Evolutionary conservation across 352 stramenopile genomes (phyloP).

Genomic region (Pythium myriotylum): DNA sequence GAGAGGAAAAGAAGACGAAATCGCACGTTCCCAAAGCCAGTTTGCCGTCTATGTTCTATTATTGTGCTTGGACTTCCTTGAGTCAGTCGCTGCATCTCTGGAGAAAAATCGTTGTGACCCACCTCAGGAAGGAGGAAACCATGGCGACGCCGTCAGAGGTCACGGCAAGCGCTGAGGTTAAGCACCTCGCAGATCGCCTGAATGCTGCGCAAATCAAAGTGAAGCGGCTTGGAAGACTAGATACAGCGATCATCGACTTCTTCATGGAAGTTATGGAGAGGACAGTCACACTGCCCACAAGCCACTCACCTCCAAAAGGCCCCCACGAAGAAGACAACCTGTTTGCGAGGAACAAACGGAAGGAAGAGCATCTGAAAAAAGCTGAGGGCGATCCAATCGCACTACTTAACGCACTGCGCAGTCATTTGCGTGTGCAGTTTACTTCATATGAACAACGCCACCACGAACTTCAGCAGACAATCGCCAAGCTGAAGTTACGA

Average conservation of each 20-base stretch:
- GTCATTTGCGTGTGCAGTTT: constrained; percentile 69
- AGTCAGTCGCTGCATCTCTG: too few relatives aligned
- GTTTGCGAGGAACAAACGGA: constrained; percentile 50
- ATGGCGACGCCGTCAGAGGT: neutral
- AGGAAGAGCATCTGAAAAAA: constrained; percentile 59
- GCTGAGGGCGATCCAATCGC: constrained; percentile 68
- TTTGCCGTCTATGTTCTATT: neutral
- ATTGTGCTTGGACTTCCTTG: neutral
- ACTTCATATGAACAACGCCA: constrained; percentile 46
- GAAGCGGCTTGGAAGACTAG: constrained; percentile 61
- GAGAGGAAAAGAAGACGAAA: neutral
- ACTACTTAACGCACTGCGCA: constrained; percentile 68
- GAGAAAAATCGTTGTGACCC: too few relatives aligned
- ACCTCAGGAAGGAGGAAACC: neutral
- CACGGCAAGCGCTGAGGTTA: constrained; percentile 32
- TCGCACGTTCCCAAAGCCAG: neutral
- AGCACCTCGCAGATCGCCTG: constrained; percentile 65
- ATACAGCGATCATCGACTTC: constrained; percentile 68
- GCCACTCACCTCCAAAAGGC: neutral
- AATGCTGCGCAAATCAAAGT: constrained; percentile 68
- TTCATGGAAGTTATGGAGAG: constrained; percentile 74
- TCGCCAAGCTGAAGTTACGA: constrained; percentile 30
- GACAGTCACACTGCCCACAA: constrained; percentile 18
- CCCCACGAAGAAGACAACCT: constrained; percentile 9
- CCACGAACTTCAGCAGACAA: constrained; percentile 23